phyloP scores from a whole-genome alignment of 179 eudicot species.

The Beta macrorhiza region DNA sequence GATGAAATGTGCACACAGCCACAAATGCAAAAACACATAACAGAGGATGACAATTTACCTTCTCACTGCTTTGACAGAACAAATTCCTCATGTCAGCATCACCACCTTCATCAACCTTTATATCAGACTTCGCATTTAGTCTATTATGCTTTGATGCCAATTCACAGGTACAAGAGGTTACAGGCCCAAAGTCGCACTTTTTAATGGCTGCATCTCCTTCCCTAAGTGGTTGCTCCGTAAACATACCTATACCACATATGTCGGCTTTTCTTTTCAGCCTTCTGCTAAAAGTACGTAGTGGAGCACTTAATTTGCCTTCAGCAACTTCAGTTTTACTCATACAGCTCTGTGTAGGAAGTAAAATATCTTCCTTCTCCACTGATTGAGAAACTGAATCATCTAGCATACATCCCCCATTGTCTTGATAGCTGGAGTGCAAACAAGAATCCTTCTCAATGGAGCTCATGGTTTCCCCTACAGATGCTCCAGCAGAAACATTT shows the following conservation, averaged over 20 bases:
- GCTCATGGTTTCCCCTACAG: conserved; percentile 16
- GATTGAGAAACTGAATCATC: conserved; percentile 30
- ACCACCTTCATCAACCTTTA: conserved; percentile 14
- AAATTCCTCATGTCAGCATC: conserved; percentile 10
- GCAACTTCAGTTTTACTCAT: conserved; percentile 15
- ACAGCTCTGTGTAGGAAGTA: conserved; percentile 15
- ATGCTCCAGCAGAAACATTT: conserved; percentile 18
- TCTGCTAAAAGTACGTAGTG: conserved; percentile 51
- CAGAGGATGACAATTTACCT: conserved; percentile 31
- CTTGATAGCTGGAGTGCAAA: conserved; percentile 24
- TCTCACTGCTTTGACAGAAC: conserved; percentile 15
- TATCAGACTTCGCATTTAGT: conserved; percentile 15
- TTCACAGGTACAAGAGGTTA: conserved; percentile 24
- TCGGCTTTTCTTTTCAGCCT: conserved; percentile 45
- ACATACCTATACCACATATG: conserved; percentile 13
- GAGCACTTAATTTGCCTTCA: conserved; percentile 29
- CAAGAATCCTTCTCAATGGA: conserved; percentile 20
- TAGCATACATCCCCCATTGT: conserved; percentile 19
- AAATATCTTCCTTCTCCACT: conserved; percentile 22
- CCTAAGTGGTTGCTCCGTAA: conserved; percentile 13
- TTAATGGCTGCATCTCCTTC: conserved; percentile 19
- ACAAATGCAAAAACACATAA: conserved; percentile 6
- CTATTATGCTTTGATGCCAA: conserved; percentile 7
- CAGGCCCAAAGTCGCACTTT: conserved; percentile 12
- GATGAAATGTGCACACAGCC: background rate